These are phyloP conservation scores for Sordariomycetes sp. DNA, from an alignment of 2,329 filamentous ascomycete genomes.

Conservation along the genomic window DNA sequence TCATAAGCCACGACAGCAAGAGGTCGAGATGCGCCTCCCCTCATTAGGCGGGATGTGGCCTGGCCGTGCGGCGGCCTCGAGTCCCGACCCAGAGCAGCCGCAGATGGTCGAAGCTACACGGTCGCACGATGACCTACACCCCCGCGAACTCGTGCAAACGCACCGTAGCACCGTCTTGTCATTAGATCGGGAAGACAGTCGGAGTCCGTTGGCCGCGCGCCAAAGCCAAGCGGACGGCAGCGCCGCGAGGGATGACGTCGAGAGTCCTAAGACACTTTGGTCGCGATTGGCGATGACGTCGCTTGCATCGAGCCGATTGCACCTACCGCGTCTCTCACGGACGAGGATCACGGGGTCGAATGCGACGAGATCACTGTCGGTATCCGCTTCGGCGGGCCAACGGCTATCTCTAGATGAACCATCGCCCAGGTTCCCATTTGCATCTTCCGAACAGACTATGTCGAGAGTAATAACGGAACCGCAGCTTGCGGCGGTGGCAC, in stretches of 20 bases:
- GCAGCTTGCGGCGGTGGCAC: not conserved
- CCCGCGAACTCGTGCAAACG: not conserved
- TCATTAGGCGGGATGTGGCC: not conserved
- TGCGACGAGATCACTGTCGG: slow-evolving; percentile 9
- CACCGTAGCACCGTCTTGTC: not conserved
- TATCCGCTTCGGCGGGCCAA: not conserved
- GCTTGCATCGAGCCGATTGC: slow-evolving; percentile 25
- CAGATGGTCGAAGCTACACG: not conserved
- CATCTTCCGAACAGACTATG: not conserved
- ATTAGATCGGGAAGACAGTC: not conserved
- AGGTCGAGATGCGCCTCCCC: not conserved
- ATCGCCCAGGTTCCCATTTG: not conserved
- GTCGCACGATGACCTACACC: not conserved
- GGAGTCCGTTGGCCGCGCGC: not conserved
- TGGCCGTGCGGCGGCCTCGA: not conserved
- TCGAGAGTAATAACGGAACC: not conserved
- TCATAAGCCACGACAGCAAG: not conserved
- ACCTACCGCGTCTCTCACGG: slow-evolving; percentile 25
- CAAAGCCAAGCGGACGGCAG: not conserved
- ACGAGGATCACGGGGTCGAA: slow-evolving; percentile 22
- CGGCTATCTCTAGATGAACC: not conserved
- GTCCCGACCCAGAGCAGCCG: not conserved
- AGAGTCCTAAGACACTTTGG: slow-evolving; percentile 34
- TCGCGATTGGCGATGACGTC: slow-evolving; percentile 22
- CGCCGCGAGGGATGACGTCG: slow-evolving; percentile 12